phyloP scores from a whole-genome alignment of 2,329 filamentous ascomycete genomes.

The Teratosphaeriaceae sp. region DNA sequence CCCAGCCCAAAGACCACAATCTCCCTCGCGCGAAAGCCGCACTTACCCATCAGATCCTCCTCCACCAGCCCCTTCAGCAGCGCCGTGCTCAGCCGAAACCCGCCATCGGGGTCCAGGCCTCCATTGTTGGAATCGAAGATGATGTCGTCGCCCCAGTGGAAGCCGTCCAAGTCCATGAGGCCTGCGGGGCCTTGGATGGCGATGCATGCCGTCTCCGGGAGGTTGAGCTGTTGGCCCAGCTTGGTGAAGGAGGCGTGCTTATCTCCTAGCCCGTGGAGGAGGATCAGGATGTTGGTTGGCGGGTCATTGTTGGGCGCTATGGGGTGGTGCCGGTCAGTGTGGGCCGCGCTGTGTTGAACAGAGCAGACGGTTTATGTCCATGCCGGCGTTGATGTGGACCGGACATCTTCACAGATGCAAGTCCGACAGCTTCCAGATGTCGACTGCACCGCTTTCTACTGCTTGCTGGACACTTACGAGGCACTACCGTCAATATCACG shows the following conservation, averaged over 20 bases:
- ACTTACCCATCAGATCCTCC: slow-evolving; percentile 41
- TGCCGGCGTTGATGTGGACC: too few species aligned
- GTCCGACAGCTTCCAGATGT: too few species aligned
- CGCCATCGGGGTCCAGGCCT: slow-evolving; percentile 49
- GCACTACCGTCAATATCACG: slow-evolving; percentile 36
- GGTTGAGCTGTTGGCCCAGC: slow-evolving; percentile 61
- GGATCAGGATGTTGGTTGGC: slow-evolving; percentile 67
- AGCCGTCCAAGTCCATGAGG: slow-evolving; percentile 60
- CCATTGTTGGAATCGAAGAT: slow-evolving; percentile 47
- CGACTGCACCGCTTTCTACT: too few species aligned
- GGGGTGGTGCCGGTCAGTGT: slow-evolving; percentile 5
- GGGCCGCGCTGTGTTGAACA: too few species aligned
- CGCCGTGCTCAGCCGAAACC: slow-evolving; percentile 39
- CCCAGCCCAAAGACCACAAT: slow-evolving; percentile 51
- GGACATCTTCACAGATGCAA: too few species aligned
- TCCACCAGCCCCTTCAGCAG: slow-evolving; percentile 40
- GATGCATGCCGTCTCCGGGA: slow-evolving; percentile 72
- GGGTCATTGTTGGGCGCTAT: slow-evolving; percentile 45
- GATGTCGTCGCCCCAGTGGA: slow-evolving; percentile 56
- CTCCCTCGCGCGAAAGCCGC: slow-evolving; percentile 43
- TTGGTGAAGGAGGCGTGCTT: slow-evolving; percentile 59
- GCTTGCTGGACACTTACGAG: slow-evolving; percentile 38
- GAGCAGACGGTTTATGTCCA: too few species aligned
- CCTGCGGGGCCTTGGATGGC: slow-evolving; percentile 64
- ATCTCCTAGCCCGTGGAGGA: slow-evolving; percentile 83